Conservation (phyloP, 139 green algal species). For the Trebouxia sp. region DNA sequence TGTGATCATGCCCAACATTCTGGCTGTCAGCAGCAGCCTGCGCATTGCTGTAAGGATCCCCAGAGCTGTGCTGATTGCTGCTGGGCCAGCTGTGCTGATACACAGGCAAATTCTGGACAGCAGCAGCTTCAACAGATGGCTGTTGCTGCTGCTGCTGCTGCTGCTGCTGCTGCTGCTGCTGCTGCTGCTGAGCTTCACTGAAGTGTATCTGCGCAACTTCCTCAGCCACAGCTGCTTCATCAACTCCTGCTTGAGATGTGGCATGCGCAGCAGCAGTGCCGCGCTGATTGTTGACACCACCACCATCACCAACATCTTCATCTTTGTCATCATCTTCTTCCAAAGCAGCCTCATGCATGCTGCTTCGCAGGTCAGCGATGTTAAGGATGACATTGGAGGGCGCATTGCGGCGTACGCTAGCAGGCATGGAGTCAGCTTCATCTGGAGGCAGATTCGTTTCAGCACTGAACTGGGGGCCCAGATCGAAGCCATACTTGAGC, state of each 20-base stretch:
- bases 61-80: too few species aligned
- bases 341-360: neutral
- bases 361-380: slow-evolving; percentile 11
- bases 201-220: neutral
- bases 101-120: too few species aligned
- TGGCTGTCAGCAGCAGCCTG: too few species aligned
- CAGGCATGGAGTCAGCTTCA: slow-evolving; percentile 1
- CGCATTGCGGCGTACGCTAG: neutral
- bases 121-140: too few species aligned
- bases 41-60: too few species aligned
- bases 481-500: slow-evolving; percentile 15
- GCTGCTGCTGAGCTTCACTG: neutral
- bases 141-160: too few species aligned
- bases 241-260: too few species aligned
- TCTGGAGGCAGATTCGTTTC: neutral
- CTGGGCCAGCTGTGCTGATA: too few species aligned
- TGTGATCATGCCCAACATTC: too few species aligned
- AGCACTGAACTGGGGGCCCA: neutral
- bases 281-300: too few species aligned
- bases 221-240: too few species aligned
- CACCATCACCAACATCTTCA: neutral
- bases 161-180: neutral
- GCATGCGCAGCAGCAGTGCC: too few species aligned
- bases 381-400: neutral
- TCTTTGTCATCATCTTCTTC: neutral